These are phyloP conservation scores for Cardamine resedifolia DNA, from an alignment of 345 rosid genomes.

Conservation along the genomic window DNA sequence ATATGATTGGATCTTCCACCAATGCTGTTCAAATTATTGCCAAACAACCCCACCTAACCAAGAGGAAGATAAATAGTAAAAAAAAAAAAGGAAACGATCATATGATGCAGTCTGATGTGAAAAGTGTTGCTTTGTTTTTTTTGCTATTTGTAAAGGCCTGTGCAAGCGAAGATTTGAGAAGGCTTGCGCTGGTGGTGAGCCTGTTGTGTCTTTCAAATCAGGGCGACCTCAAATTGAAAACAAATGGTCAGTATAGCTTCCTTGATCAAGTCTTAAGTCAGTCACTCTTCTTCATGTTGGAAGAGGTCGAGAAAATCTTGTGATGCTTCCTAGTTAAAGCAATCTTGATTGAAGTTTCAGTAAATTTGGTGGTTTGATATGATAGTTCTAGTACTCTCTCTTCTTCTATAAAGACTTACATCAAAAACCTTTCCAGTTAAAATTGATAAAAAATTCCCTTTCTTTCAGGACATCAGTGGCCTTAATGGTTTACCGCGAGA, in stretches of 20 bases:
- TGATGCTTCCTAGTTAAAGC: not conserved
- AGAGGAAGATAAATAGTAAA: not conserved
- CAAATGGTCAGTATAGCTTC: conserved; percentile 58
- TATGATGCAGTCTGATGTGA: conserved; percentile 8
- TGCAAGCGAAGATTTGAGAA: conserved; percentile 72
- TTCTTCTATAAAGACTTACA: conserved; percentile 1
- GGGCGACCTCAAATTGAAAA: conserved; percentile 71
- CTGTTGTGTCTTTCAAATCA: conserved; percentile 59
- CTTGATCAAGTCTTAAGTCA: conserved; percentile 9
- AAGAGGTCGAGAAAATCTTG: not conserved
- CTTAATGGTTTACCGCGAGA: conserved; percentile 70
- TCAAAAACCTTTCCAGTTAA: conserved; percentile 18
- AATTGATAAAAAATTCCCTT: conserved; percentile 21
- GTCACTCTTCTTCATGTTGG: conserved; percentile 17
- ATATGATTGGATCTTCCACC: not conserved
- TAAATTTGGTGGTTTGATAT: conserved; percentile 6
- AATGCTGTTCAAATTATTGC: not conserved
- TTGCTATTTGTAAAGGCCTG: conserved; percentile 51
- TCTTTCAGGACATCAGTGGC: conserved; percentile 71
- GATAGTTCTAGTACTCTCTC: not conserved
- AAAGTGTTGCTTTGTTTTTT: not conserved
- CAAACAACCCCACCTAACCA: not conserved
- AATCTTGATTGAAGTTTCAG: conserved; percentile 10
- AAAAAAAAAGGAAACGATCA: not conserved
- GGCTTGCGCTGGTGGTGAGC: conserved; percentile 60